Base-by-base conservation (phyloP, 495 filamentous ascomycete genomes). In the Penicillium cinerascens region DNA sequence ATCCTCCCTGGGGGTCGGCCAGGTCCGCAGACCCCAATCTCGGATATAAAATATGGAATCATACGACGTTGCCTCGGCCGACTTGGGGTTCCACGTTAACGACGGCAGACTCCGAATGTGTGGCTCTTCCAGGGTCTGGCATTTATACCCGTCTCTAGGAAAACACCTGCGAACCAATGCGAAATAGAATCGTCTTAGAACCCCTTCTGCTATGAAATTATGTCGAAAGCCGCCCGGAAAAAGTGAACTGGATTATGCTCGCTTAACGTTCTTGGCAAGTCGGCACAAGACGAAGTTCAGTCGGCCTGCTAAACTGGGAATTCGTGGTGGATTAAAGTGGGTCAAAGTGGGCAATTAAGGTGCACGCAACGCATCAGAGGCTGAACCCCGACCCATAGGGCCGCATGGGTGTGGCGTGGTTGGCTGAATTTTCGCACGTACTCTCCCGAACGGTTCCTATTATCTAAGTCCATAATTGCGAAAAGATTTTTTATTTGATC, bases 251-350 rank as follows among this genome's bases (percentile, higher is more conserved):
- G 10, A 33, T 13, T 13, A 48, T 43, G 6, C 27, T 54, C 51
- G 51, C 51, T 47, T 53, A 53, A 18, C 21, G 27, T 23, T 47
- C 51, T 54, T 54, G 51, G 51, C 51, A 48, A 18, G 29, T 42
- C 29, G 25, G 17, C 51, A 21, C 35, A 42, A 42, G 43, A 46
- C 18, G 38, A 38, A 37, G 40, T 20, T 41, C 51, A 47, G n/a
- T 47, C 40, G 37, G 42, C 38, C 44, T 54, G 27, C 51, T 27
- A 1, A 47, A 54, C 18, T 4, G 20, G 51, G 51, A 18, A 47
- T 23, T 25, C 27, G 16, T 22, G 1, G 23, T 10, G 39, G 50
- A 42, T 22, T 23, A 37, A 8, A 6, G n/a, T 44, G 52, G 38
- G 47, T 23, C 22, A 49, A 41, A 41, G 41, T 42, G 48, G 38